A percentile compares a stretch with the other conserved stretches of the same genome.
phyloP scores from a whole-genome alignment of 805 yeast species.

The Pichia ethanolica region DNA sequence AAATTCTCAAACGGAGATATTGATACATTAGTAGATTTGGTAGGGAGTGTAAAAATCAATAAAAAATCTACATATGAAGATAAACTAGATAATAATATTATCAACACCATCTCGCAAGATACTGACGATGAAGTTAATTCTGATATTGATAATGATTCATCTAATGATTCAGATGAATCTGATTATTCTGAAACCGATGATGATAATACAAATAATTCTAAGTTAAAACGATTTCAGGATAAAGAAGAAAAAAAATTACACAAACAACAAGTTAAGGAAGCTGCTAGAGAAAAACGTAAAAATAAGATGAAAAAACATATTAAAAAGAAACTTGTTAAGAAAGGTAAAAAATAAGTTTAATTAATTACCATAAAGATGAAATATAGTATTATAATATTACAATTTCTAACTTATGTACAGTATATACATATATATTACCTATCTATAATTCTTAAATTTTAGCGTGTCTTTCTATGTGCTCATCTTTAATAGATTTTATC shows the following conservation, averaged over 20 bases:
- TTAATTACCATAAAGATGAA: too few relatives aligned
- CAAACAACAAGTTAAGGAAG: conserved; percentile 69
- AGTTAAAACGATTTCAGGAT: conserved; percentile 75
- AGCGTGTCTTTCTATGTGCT: background rate
- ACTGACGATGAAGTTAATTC: conserved; percentile 26
- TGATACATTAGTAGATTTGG: conserved; percentile 62
- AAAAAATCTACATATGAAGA: conserved; percentile 21
- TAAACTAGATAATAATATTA: background rate
- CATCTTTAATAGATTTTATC: background rate
- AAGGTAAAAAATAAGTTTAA: conserved; percentile 21
- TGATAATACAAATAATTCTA: conserved; percentile 25
- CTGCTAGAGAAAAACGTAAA: conserved; percentile 70
- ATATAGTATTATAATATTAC: too few relatives aligned
- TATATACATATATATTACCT: too few relatives aligned
- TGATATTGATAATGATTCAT: conserved; percentile 12
- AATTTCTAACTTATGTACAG: too few relatives aligned
- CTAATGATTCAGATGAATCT: conserved; percentile 17
- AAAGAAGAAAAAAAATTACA: conserved; percentile 70
- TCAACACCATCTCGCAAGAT: conserved; percentile 6
- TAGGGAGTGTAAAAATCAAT: conserved; percentile 31
- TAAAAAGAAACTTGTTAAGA: conserved; percentile 67
- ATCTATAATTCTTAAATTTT: background rate
- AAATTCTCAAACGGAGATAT: conserved; percentile 75
- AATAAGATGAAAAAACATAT: conserved; percentile 76
- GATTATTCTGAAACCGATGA: conserved; percentile 29